Evolutionary conservation across 2,329 filamentous ascomycete genomes (phyloP).

Genomic region (Fusarium irregulare): DNA sequence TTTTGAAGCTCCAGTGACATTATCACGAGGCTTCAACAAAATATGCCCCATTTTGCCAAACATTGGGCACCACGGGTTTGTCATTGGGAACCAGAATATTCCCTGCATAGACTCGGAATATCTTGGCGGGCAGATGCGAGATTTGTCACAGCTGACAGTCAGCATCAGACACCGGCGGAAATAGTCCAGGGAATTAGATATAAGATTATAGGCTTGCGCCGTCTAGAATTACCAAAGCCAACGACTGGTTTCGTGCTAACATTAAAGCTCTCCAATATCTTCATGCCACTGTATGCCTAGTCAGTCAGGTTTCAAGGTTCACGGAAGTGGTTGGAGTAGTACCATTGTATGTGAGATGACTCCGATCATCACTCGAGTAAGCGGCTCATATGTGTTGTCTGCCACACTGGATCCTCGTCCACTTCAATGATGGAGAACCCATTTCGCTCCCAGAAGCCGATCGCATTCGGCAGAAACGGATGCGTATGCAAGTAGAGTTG

Average conservation of each 20-base stretch:
- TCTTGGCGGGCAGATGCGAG: neutral
- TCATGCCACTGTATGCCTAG: neutral
- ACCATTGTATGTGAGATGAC: neutral
- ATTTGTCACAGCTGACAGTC: neutral
- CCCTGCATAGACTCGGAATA: neutral
- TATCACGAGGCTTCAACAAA: neutral
- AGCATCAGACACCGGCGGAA: neutral
- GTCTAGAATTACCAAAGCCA: neutral
- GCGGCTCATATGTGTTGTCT: constrained; percentile 46
- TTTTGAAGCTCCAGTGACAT: neutral
- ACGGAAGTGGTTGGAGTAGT: neutral
- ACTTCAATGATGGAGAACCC: constrained; percentile 35
- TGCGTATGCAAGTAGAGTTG: constrained; percentile 47
- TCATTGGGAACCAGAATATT: neutral
- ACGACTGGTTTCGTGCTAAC: neutral
- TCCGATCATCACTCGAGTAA: neutral
- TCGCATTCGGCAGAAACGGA: constrained; percentile 44
- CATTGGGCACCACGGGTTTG: neutral
- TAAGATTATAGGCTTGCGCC: neutral
- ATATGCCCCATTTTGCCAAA: neutral
- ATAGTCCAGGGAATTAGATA: neutral
- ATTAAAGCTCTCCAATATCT: neutral
- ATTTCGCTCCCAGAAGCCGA: constrained; percentile 44
- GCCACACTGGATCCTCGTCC: constrained; percentile 45
- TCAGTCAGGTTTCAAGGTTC: neutral